A percentile compares a stretch with the other conserved stretches of the same genome.
These are phyloP conservation scores for Coemansia sp. DNA, from an alignment of 192 early-diverging fungal genomes.

Conservation along the genomic window DNA sequence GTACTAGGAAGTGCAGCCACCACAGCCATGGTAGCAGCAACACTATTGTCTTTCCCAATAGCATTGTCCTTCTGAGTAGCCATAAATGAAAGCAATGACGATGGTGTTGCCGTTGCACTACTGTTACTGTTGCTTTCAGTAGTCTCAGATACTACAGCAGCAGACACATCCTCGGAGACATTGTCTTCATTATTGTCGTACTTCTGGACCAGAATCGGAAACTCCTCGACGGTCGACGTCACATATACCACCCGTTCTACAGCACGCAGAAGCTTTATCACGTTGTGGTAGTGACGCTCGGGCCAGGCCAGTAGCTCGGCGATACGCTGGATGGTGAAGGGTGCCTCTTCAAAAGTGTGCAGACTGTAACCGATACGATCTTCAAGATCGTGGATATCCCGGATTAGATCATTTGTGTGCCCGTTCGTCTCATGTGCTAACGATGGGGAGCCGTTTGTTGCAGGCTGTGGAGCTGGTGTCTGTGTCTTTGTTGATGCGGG, in stretches of 20 bases:
- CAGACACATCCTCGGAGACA: not conserved
- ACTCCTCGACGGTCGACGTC: constrained; percentile 51
- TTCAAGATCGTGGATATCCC: constrained; percentile 37
- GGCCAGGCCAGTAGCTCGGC: constrained; percentile 45
- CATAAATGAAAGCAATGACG: constrained; percentile 28
- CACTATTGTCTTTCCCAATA: not conserved
- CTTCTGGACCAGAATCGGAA: constrained; percentile 15
- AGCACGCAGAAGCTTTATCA: constrained; percentile 46
- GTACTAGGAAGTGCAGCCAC: not conserved
- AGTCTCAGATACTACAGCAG: not conserved
- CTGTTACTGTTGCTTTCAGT: constrained; percentile 12
- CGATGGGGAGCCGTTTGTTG: not conserved
- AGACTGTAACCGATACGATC: constrained; percentile 40
- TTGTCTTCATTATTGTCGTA: not conserved
- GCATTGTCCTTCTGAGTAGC: constrained; percentile 8
- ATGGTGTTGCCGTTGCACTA: constrained; percentile 6
- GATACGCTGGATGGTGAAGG: constrained; percentile 53
- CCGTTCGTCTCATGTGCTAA: constrained; percentile 7
- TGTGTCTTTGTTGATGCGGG: constrained; percentile 5
- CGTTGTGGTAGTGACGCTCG: constrained; percentile 43
- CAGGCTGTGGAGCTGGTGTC: constrained; percentile 1
- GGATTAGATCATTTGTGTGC: not conserved
- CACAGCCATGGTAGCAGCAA: not conserved
- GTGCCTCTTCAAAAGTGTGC: constrained; percentile 49
- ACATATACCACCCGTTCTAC: constrained; percentile 48